A percentile compares a stretch with the other conserved stretches of the same genome.
Conservation (phyloP, 2,329 filamentous ascomycete species). For the Diaporthe ilicicola region DNA sequence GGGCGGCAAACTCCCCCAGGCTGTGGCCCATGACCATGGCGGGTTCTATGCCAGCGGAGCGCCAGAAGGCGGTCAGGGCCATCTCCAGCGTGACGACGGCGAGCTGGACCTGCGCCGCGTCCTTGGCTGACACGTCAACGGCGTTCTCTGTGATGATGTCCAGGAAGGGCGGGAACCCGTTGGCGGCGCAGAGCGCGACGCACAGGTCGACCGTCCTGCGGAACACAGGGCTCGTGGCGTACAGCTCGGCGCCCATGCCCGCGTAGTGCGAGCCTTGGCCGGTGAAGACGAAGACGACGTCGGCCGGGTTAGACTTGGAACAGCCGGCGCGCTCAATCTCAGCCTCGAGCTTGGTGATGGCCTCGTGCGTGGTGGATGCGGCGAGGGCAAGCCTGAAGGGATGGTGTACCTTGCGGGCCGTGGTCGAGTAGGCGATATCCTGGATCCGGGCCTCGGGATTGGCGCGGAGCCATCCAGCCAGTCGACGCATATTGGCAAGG, state of each 20-base stretch:
- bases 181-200: conserved; percentile 53
- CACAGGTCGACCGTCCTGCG: conserved; percentile 61
- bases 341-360: conserved; percentile 41
- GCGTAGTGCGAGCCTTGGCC: conserved; percentile 58
- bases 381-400: conserved; percentile 56
- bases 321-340: conserved; percentile 47
- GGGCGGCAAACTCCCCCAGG: conserved; percentile 74
- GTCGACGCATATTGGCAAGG: conserved; percentile 59
- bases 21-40: conserved; percentile 62
- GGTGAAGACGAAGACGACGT: conserved; percentile 56
- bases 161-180: conserved; percentile 59
- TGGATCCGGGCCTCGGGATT: conserved; percentile 60
- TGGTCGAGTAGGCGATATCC: conserved; percentile 68
- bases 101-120: conserved; percentile 56
- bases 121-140: conserved; percentile 48
- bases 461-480: conserved; percentile 45
- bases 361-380: conserved; percentile 47
- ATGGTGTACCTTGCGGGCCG: conserved; percentile 67
- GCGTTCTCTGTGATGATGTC: conserved; percentile 51
- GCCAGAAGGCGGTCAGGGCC: conserved; percentile 58
- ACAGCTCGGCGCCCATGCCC: conserved; percentile 53
- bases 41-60: conserved; percentile 56
- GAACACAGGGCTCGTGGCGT: conserved; percentile 50
- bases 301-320: conserved; percentile 46
- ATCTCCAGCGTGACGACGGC: conserved; percentile 58